Conservation (phyloP, 768 basidiomycete genomes). For the Suillus decipiens region DNA sequence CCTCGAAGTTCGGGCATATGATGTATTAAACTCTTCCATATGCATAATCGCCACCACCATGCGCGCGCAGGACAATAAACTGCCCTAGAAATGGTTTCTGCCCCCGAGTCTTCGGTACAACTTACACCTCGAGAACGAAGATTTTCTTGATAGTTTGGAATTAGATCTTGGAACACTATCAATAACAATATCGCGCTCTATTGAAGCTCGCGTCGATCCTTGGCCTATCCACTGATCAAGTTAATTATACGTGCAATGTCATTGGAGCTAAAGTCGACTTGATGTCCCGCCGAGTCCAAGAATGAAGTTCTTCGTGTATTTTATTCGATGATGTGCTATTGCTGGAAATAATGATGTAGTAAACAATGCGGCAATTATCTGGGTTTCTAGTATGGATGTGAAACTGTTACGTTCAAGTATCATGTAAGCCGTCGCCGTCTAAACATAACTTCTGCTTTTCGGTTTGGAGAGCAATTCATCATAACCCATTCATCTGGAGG, state of each 20-base stretch:
- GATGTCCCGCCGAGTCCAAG: neutral
- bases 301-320: conserved; percentile 2
- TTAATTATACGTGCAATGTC: neutral
- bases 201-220: neutral
- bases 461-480: conserved; percentile 40
- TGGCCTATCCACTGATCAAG: neutral
- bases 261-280: neutral
- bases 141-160: neutral
- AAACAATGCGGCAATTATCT: conserved; percentile 16
- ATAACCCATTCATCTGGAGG: conserved; percentile 37
- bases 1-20: neutral
- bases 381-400: conserved; percentile 13
- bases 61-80: neutral
- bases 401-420: conserved; percentile 9
- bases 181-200: neutral
- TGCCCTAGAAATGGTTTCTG: neutral
- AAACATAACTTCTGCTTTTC: conserved; percentile 38
- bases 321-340: neutral
- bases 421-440: conserved; percentile 27
- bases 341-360: conserved; percentile 13
- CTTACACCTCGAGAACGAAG: neutral
- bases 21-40: neutral
- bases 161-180: neutral
- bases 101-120: neutral
- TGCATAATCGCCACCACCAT: neutral